A percentile compares a stretch with the other conserved stretches of the same genome.
Evolutionary conservation across 176 grass and related monocot species (phyloP).

Genomic region (Phragmites australis): DNA sequence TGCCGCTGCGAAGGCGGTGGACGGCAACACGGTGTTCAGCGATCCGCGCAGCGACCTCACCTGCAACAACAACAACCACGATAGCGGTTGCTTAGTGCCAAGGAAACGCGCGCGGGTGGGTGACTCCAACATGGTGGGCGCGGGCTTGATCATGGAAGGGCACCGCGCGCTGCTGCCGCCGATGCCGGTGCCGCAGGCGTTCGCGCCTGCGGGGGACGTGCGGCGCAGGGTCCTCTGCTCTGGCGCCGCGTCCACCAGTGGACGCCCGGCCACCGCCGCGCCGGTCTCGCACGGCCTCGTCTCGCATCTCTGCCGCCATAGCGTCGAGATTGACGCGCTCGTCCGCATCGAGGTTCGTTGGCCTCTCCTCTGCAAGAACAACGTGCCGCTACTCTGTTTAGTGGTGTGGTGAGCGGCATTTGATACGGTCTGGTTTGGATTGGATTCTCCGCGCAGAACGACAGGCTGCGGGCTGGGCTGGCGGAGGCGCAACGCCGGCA

Average conservation of each 20-base stretch:
- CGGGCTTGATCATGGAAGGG: constrained; percentile 21
- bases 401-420: neutral
- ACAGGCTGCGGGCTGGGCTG: constrained; percentile 51
- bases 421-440: neutral
- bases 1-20: neutral
- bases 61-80: constrained; percentile 29
- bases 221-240: constrained; percentile 23
- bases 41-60: constrained; percentile 53
- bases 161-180: constrained; percentile 2
- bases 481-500: constrained; percentile 52
- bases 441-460: constrained; percentile 36
- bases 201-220: too few species aligned
- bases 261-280: neutral
- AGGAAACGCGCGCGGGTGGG: too few species aligned
- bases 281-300: constrained; percentile 40
- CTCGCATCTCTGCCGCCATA: constrained; percentile 54
- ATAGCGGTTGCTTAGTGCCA: too few species aligned
- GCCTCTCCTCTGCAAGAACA: too few species aligned
- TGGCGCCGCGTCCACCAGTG: constrained; percentile 51
- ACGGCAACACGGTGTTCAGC: constrained; percentile 29
- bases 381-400: neutral
- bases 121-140: too few species aligned
- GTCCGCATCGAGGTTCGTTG: constrained; percentile 61
- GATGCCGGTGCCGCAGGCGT: neutral
- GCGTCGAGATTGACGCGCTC: constrained; percentile 65